phyloP scores from a whole-genome alignment of 2,329 filamentous ascomycete genomes.

The Colletotrichum plurivorum region DNA sequence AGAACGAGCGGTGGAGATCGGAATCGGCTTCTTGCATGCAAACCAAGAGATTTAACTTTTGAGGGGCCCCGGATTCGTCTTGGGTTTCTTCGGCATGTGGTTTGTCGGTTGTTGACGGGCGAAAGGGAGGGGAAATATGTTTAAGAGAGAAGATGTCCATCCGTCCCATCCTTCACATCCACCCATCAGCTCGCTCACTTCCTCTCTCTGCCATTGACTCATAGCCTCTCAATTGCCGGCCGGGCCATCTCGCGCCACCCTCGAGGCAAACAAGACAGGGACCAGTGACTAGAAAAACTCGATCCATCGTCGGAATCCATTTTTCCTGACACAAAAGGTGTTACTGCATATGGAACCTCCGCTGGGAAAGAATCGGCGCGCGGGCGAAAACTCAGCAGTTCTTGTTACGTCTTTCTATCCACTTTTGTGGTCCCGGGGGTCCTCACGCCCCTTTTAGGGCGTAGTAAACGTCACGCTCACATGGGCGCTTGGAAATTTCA shows the following conservation, averaged over 20 bases:
- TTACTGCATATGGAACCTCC: conserved; percentile 37
- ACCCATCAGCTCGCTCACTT: not conserved
- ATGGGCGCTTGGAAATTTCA: not conserved
- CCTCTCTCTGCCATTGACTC: conserved; percentile 31
- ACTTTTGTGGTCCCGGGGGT: conserved; percentile 18
- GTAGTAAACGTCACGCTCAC: not conserved
- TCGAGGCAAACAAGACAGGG: not conserved
- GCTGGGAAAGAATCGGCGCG: conserved; percentile 15
- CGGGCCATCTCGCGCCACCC: conserved; percentile 18
- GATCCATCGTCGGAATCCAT: conserved; percentile 5
- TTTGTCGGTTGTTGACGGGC: not conserved
- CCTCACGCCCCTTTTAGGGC: not conserved
- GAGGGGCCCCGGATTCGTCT: conserved; percentile 35
- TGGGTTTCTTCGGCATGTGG: conserved; percentile 27
- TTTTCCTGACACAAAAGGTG: conserved; percentile 31
- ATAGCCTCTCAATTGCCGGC: conserved; percentile 2
- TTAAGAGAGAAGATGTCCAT: conserved; percentile 12
- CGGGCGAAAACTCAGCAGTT: conserved; percentile 39
- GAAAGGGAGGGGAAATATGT: not conserved
- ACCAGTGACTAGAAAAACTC: not conserved
- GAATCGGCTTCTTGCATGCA: conserved; percentile 17
- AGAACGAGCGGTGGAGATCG: conserved; percentile 25
- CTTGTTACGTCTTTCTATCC: conserved; percentile 41
- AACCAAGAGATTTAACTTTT: conserved; percentile 13
- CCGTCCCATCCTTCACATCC: not conserved